Evolutionary conservation across 208 protist genomes (phyloP).

Genomic region (Leptomonas seymouri): DNA sequence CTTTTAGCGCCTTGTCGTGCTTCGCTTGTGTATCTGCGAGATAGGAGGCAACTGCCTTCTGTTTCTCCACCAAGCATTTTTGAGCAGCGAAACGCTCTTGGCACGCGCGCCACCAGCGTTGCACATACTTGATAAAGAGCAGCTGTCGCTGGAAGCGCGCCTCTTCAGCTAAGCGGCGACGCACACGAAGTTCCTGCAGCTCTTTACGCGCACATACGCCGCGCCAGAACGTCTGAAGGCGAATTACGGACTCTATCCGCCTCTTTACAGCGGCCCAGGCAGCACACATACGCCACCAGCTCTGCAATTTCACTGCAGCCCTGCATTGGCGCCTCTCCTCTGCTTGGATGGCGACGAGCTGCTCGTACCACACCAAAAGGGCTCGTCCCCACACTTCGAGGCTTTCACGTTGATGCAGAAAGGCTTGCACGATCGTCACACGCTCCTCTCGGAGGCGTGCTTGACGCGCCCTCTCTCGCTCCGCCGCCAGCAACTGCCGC

Average conservation of each 20-base stretch:
- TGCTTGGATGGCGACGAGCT: conserved; percentile 20
- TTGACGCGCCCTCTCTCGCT: conserved; percentile 30
- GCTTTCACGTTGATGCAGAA: conserved; percentile 39
- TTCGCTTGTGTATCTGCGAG: conserved; percentile 24
- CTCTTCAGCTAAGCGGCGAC: conserved; percentile 40
- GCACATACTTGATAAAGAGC: conserved; percentile 27
- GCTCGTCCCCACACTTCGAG: conserved; percentile 41
- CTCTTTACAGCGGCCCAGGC: neutral
- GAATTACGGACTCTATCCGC: neutral
- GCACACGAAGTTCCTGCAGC: conserved; percentile 34
- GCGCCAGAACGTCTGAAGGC: conserved; percentile 24
- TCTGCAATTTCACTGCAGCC: conserved; percentile 48
- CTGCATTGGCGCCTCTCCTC: conserved; percentile 19
- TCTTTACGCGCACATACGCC: conserved; percentile 21
- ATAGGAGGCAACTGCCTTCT: conserved; percentile 38
- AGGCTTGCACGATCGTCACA: conserved; percentile 39
- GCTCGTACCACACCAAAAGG: conserved; percentile 24
- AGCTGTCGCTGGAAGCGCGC: conserved; percentile 11
- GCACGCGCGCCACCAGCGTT: conserved; percentile 52
- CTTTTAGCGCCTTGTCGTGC: conserved; percentile 34
- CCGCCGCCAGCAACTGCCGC: conserved; percentile 16
- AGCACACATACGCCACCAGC: conserved; percentile 52
- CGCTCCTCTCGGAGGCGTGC: conserved; percentile 27
- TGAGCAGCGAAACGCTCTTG: conserved; percentile 11
- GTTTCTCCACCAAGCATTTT: conserved; percentile 14